phyloP scores from a whole-genome alignment of 306 rosid species.

The Gillenia trifoliata region DNA sequence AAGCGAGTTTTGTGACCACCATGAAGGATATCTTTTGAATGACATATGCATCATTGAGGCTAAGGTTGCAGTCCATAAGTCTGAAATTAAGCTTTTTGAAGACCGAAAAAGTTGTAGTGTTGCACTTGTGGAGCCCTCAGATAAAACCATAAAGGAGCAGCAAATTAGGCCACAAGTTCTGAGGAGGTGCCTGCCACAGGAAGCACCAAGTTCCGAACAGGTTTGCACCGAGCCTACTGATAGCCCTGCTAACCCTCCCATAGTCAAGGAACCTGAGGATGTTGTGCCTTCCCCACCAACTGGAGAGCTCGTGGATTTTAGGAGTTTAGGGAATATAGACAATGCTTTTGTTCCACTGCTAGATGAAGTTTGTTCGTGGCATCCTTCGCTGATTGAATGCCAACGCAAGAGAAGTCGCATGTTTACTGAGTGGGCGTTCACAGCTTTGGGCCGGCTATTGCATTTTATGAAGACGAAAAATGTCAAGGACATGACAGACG shows the following conservation, averaged over 20 bases:
- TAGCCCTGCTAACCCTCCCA: not conserved
- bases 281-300: not conserved
- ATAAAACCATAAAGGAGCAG: no score
- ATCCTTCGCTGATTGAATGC: not conserved
- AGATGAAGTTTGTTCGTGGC: not conserved
- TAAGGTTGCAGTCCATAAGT: not conserved
- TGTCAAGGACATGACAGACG: not conserved
- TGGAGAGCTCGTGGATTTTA: not conserved
- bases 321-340: not conserved
- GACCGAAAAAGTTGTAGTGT: not conserved
- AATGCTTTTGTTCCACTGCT: not conserved
- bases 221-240: not conserved
- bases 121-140: not conserved
- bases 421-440: slow-evolving; percentile 3
- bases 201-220: not conserved
- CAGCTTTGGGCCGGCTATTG: not conserved
- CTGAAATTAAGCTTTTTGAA: not conserved
- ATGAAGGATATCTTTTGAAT: slow-evolving; percentile 3
- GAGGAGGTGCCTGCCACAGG: not conserved
- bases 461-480: not conserved
- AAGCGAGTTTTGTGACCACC: not conserved
- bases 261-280: not conserved
- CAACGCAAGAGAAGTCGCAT: not conserved
- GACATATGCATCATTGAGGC: slow-evolving; percentile 1
- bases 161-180: not conserved